These are phyloP conservation scores for Conticribra guillardii DNA, from an alignment of 108 stramenopile species.

Conservation along the genomic window DNA sequence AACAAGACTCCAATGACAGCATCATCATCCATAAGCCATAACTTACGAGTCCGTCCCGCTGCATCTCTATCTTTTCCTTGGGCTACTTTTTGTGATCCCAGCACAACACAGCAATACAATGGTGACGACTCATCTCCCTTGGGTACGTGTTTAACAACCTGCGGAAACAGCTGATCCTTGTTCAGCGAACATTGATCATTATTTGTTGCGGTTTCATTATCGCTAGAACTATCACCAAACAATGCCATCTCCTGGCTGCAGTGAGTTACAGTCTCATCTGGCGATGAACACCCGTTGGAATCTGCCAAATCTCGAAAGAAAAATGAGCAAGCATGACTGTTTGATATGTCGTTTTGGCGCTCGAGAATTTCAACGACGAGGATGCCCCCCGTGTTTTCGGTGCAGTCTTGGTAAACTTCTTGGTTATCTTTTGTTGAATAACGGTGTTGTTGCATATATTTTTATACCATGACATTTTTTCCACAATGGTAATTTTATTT, in stretches of 20 bases:
- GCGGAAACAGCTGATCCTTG: too few species aligned
- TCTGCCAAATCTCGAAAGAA: conserved; percentile 79
- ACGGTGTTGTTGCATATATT: too few species aligned
- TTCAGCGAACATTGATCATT: too few species aligned
- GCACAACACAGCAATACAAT: conserved; percentile 27
- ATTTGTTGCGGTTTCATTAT: conserved; percentile 3
- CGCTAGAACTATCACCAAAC: background rate
- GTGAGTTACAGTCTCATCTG: too few species aligned
- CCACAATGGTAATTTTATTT: too few species aligned
- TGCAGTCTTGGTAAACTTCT: conserved; percentile 73
- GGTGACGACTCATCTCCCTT: background rate
- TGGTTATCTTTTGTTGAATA: conserved; percentile 74
- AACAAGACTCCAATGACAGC: too few species aligned
- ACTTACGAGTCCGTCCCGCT: background rate
- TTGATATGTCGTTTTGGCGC: conserved; percentile 38
- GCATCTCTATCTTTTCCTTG: conserved; percentile 20
- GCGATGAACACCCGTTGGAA: conserved; percentile 43
- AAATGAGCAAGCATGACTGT: conserved; percentile 54
- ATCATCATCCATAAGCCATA: too few species aligned
- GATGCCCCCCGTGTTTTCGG: conserved; percentile 41
- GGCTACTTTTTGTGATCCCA: conserved; percentile 26
- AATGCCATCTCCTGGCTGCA: too few species aligned
- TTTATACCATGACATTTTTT: too few species aligned
- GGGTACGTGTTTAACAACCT: background rate
- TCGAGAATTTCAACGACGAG: conserved; percentile 77